Percentiles rank a stretch among this genome's conserved stretches.
phyloP scores from a whole-genome alignment of 2,329 filamentous ascomycete genomes.

The Leptoxyphium fumago region DNA sequence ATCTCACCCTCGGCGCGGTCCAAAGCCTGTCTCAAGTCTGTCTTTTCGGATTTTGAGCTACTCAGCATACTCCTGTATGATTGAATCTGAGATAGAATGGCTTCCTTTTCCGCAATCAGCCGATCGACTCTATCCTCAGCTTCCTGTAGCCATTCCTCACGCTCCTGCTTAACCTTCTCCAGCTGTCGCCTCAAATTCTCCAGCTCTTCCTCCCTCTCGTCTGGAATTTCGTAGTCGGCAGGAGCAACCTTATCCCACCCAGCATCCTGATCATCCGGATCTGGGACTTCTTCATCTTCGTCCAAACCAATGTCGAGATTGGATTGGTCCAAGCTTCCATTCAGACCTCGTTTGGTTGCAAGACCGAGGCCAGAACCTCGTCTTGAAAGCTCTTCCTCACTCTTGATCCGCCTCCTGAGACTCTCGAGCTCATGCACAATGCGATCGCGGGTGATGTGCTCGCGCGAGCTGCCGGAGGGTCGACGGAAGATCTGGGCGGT shows the following conservation, averaged over 20 bases:
- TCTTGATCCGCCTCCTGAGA: slow-evolving; percentile 16
- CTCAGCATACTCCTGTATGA: slow-evolving; percentile 7
- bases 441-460: slow-evolving; percentile 7
- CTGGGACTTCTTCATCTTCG: background rate
- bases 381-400: slow-evolving; percentile 2
- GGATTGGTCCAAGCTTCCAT: background rate
- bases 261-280: background rate
- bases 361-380: background rate
- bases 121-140: slow-evolving; percentile 21
- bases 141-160: slow-evolving; percentile 18
- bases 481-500: slow-evolving; percentile 11
- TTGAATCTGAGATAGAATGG: slow-evolving; percentile 8
- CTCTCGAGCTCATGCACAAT: slow-evolving; percentile 13
- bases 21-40: slow-evolving; percentile 1
- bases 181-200: slow-evolving; percentile 14
- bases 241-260: background rate
- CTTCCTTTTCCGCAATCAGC: slow-evolving; percentile 17
- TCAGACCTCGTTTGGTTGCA: background rate
- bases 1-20: slow-evolving; percentile 1
- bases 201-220: slow-evolving; percentile 19
- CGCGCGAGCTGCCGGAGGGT: slow-evolving; percentile 2
- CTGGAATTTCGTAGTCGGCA: slow-evolving; percentile 6
- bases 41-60: slow-evolving; percentile 3
- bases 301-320: background rate
- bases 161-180: slow-evolving; percentile 11